Percentiles rank a stretch among this genome's conserved stretches.
phyloP scores from a whole-genome alignment of 129 eudicot species.

The Ambrosia trifida region DNA sequence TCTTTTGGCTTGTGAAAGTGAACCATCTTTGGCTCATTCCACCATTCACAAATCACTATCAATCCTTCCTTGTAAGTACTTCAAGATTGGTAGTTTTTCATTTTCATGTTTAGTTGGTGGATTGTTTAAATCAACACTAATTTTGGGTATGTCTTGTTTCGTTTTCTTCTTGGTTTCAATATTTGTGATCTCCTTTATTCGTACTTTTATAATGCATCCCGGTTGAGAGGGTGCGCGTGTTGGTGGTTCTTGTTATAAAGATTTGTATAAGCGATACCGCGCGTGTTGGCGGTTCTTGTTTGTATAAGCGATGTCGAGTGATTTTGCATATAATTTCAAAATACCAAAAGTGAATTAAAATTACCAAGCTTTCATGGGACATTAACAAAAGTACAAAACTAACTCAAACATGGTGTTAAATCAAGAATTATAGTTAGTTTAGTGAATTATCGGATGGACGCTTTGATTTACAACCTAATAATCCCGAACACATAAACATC shows the following conservation, averaged over 20 bases:
- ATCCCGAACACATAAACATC: too few relatives aligned
- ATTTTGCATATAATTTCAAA: not conserved
- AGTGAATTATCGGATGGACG: too few relatives aligned
- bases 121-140: slow-evolving; percentile 1
- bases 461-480: too few relatives aligned
- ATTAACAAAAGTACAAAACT: not conserved
- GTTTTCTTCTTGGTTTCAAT: slow-evolving; percentile 21
- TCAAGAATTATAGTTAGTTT: too few relatives aligned
- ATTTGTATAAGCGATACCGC: not conserved
- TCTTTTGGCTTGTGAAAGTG: slow-evolving; percentile 30
- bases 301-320: not conserved
- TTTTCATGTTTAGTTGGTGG: slow-evolving; percentile 31
- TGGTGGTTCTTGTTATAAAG: not conserved
- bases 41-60: slow-evolving; percentile 23
- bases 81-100: slow-evolving; percentile 32
- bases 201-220: not conserved
- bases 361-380: too few relatives aligned
- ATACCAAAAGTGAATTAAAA: not conserved
- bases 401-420: too few relatives aligned
- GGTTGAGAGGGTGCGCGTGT: not conserved
- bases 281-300: too few relatives aligned
- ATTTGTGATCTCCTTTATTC: not conserved
- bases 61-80: slow-evolving; percentile 18
- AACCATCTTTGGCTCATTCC: slow-evolving; percentile 26
- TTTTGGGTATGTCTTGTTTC: slow-evolving; percentile 8